Evolutionary conservation across 441 rosid genomes (phyloP).

Genomic region (Gossypium armourianum): DNA sequence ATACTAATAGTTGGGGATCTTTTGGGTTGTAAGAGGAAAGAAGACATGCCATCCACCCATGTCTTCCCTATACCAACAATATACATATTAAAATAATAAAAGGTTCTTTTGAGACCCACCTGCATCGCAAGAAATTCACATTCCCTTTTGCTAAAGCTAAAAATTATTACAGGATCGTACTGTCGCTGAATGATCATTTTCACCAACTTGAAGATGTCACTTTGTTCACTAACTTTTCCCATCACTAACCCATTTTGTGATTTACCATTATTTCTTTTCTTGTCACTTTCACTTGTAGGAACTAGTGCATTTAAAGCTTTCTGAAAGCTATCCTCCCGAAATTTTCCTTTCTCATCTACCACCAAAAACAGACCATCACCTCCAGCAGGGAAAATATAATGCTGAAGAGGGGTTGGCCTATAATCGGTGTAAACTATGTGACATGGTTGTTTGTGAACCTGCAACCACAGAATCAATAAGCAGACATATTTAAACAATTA

Average conservation of each 20-base stretch:
- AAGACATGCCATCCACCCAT: not conserved
- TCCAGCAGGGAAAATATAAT: conserved; percentile 86
- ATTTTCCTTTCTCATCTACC: conserved; percentile 83
- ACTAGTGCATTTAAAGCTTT: conserved; percentile 80
- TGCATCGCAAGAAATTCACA: conserved; percentile 96
- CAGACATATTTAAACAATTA: conserved; percentile 10
- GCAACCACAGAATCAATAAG: conserved; percentile 21
- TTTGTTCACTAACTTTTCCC: conserved; percentile 84
- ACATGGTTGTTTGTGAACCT: conserved; percentile 96
- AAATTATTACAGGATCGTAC: conserved; percentile 87
- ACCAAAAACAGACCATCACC: conserved; percentile 80
- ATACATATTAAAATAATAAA: not conserved
- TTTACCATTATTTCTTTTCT: conserved; percentile 65
- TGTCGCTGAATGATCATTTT: conserved; percentile 91
- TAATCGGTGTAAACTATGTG: conserved; percentile 96
- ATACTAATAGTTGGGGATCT: not conserved
- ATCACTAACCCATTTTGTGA: conserved; percentile 55
- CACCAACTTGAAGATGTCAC: conserved; percentile 91
- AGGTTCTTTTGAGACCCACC: conserved; percentile 27
- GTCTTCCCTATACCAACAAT: not conserved
- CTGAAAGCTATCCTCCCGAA: conserved; percentile 89
- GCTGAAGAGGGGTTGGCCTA: conserved; percentile 98
- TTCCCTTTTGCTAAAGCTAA: conserved; percentile 94
- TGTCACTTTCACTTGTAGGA: conserved; percentile 59
- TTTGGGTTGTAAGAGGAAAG: not conserved